Evolutionary conservation across 345 rosid genomes (phyloP).

Genomic region (Eucalyptus cloeziana): DNA sequence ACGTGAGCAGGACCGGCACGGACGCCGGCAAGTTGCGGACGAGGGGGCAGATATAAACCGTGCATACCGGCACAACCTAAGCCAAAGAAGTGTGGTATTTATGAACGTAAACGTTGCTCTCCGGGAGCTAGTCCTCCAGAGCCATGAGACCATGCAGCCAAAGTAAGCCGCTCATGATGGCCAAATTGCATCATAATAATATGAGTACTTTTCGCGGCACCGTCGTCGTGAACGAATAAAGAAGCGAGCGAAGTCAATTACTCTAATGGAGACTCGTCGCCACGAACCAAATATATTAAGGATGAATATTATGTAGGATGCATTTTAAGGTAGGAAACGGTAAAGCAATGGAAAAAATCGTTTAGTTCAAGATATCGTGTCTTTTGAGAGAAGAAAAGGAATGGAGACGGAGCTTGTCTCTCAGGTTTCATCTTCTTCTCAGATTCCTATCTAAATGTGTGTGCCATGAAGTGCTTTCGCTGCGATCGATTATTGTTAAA

Average conservation of each 20-base stretch:
- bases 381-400: background rate
- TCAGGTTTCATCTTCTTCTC: background rate
- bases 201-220: background rate
- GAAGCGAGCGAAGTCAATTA: background rate
- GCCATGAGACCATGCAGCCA: background rate
- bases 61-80: accelerated
- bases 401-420: background rate
- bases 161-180: background rate
- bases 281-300: background rate
- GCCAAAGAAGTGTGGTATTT: accelerated
- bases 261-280: background rate
- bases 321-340: background rate
- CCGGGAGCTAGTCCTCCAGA: background rate
- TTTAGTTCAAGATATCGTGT: background rate
- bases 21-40: accelerated
- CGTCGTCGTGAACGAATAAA: background rate
- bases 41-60: accelerated
- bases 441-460: background rate
- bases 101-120: accelerated
- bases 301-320: background rate
- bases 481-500: background rate
- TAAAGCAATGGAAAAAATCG: background rate
- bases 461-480: background rate
- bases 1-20: background rate
- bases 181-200: background rate